A percentile compares a stretch with the other conserved stretches of the same genome.
phyloP scores from a whole-genome alignment of 2,329 filamentous ascomycete genomes.

The Diplodia seriata region DNA sequence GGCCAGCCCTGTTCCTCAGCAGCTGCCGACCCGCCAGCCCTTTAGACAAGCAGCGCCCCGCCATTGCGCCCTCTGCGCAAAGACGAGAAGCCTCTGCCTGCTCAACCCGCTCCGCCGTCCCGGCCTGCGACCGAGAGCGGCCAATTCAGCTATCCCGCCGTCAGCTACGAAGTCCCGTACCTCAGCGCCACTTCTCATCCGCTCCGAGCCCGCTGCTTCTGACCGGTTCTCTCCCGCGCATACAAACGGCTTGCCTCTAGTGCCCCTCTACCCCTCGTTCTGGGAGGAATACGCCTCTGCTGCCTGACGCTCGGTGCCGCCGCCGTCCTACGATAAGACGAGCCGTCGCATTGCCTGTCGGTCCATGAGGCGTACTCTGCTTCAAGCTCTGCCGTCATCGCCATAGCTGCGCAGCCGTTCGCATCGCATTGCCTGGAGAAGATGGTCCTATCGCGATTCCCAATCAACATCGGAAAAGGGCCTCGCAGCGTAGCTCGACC shows the following conservation, averaged over 20 bases:
- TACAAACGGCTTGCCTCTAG: slow-evolving; percentile 11
- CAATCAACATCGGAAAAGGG: slow-evolving; percentile 3
- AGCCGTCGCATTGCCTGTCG: slow-evolving; percentile 15
- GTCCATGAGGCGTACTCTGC: slow-evolving; percentile 8
- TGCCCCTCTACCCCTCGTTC: slow-evolving; percentile 15
- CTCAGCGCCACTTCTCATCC: slow-evolving; percentile 21
- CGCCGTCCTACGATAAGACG: slow-evolving; percentile 19
- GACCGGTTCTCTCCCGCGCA: slow-evolving; percentile 18
- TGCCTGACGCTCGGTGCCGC: slow-evolving; percentile 16
- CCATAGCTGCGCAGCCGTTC: not conserved
- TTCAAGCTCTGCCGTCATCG: slow-evolving; percentile 2
- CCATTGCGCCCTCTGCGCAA: not conserved
- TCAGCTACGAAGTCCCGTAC: not conserved
- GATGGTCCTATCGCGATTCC: slow-evolving; percentile 23
- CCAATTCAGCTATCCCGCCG: slow-evolving; percentile 22
- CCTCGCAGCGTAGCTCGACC: slow-evolving; percentile 17
- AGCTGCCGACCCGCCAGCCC: slow-evolving; percentile 12
- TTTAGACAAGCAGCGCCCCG: not conserved
- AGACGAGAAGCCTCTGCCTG: not conserved
- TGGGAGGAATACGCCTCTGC: slow-evolving; percentile 14
- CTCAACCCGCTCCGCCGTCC: slow-evolving; percentile 17
- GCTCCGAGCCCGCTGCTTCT: not conserved
- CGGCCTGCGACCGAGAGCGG: slow-evolving; percentile 4
- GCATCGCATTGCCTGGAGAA: slow-evolving; percentile 10
- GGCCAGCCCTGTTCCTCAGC: slow-evolving; percentile 21